These are phyloP conservation scores for Scutellaria galericulata DNA, from an alignment of 257 asterid genomes.

Conservation along the genomic window DNA sequence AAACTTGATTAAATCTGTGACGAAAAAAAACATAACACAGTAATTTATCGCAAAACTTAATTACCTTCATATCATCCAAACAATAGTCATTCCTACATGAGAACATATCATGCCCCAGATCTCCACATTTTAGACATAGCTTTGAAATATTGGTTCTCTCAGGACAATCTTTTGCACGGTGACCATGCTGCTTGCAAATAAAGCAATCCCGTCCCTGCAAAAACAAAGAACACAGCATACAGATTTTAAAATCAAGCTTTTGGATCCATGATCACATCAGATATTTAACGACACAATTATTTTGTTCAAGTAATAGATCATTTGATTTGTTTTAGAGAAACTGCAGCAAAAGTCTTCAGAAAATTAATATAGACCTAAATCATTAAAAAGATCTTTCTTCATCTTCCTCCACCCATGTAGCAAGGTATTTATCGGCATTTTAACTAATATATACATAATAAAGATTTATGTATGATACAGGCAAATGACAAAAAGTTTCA, in stretches of 20 bases:
- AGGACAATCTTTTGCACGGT: slow-evolving; percentile 93
- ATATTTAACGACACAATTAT: not conserved
- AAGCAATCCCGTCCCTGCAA: slow-evolving; percentile 82
- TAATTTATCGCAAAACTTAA: not conserved
- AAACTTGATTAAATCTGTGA: slow-evolving; percentile 15
- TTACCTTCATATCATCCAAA: slow-evolving; percentile 83
- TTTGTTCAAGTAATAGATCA: not conserved
- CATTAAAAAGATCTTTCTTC: not conserved
- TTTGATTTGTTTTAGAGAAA: not conserved
- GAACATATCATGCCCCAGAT: slow-evolving; percentile 82
- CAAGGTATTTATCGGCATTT: not conserved
- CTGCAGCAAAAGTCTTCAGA: not conserved
- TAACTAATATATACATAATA: not conserved
- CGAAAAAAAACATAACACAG: slow-evolving; percentile 7
- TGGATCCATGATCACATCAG: not conserved
- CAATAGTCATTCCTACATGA: slow-evolving; percentile 69
- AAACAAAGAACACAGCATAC: slow-evolving; percentile 27
- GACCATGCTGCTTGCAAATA: slow-evolving; percentile 85
- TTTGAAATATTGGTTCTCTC: slow-evolving; percentile 59
- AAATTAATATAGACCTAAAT: not conserved
- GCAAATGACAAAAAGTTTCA: slow-evolving; percentile 6
- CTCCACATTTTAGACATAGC: slow-evolving; percentile 87
- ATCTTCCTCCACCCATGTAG: slow-evolving; percentile 20
- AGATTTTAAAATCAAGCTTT: not conserved
- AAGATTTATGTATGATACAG: not conserved